phyloP scores from a whole-genome alignment of 2,329 filamentous ascomycete species.

The Paracoccidioides lutzii region DNA sequence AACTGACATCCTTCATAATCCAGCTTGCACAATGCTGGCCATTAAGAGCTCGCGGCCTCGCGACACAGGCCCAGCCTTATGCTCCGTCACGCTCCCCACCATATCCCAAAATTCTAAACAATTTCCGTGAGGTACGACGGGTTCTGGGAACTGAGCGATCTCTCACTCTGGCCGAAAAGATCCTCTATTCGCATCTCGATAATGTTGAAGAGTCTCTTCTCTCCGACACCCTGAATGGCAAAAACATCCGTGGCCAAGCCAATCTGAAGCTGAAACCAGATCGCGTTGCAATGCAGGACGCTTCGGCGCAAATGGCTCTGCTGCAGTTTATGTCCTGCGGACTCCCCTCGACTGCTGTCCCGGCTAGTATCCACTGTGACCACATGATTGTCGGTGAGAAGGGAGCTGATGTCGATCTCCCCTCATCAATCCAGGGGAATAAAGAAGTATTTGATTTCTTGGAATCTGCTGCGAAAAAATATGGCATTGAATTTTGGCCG shows the following conservation, averaged over 20 bases:
- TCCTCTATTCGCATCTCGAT: slow-evolving; percentile 90
- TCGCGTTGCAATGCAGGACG: slow-evolving; percentile 97
- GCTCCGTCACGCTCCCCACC: slow-evolving; percentile 49
- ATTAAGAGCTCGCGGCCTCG: slow-evolving; percentile 6
- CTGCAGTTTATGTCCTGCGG: slow-evolving; percentile 98
- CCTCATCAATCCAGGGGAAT: slow-evolving; percentile 76
- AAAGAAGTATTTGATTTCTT: slow-evolving; percentile 97
- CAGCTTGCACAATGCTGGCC: slow-evolving; percentile 7
- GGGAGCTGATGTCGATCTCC: slow-evolving; percentile 75
- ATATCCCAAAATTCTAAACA: slow-evolving; percentile 68
- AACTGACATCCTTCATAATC: neutral
- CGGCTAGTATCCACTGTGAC: slow-evolving; percentile 96
- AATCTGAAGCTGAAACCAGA: slow-evolving; percentile 97
- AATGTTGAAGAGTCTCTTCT: slow-evolving; percentile 80
- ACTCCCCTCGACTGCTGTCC: slow-evolving; percentile 76
- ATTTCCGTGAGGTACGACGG: slow-evolving; percentile 60
- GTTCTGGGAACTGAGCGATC: slow-evolving; percentile 52
- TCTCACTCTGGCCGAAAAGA: slow-evolving; percentile 92
- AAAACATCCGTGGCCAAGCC: slow-evolving; percentile 69
- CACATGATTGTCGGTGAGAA: slow-evolving; percentile 95
- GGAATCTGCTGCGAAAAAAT: slow-evolving; percentile 80
- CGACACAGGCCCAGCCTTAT: slow-evolving; percentile 7
- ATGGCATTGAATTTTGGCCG: slow-evolving; percentile 92
- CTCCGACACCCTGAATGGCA: slow-evolving; percentile 68
- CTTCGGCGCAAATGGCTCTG: slow-evolving; percentile 94